Evolutionary conservation across 129 eudicot species (phyloP).

Genomic region (Flaveria robusta): DNA sequence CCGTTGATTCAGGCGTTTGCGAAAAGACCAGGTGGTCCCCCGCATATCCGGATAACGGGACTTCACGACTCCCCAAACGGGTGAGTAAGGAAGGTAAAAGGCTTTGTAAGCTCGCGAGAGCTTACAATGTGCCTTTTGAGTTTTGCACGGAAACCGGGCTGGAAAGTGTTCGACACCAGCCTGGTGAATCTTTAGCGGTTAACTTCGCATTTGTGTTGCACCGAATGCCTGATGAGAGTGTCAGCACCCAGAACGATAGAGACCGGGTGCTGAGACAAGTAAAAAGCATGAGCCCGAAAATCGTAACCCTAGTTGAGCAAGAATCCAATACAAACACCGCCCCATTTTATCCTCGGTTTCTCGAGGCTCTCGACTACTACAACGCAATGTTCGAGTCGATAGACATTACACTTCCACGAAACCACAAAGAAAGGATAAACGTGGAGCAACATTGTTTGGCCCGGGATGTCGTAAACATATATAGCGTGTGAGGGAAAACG

Average conservation of each 20-base stretch:
- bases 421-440: slow-evolving; percentile 64
- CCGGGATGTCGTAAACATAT: slow-evolving; percentile 71
- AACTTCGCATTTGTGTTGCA: slow-evolving; percentile 76
- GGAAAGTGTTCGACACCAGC: slow-evolving; percentile 37
- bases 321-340: slow-evolving; percentile 83
- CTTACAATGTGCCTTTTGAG: slow-evolving; percentile 69
- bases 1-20: slow-evolving; percentile 84
- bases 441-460: slow-evolving; percentile 84
- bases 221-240: slow-evolving; percentile 87
- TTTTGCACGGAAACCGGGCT: slow-evolving; percentile 46
- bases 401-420: slow-evolving; percentile 66
- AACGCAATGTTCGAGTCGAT: slow-evolving; percentile 84
- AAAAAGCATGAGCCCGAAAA: slow-evolving; percentile 63
- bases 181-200: slow-evolving; percentile 71
- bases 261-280: slow-evolving; percentile 74
- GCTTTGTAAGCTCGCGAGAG: slow-evolving; percentile 58
- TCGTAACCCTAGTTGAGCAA: slow-evolving; percentile 85
- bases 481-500: slow-evolving; percentile 80
- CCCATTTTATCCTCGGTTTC: slow-evolving; percentile 72
- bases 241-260: slow-evolving; percentile 61
- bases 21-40: slow-evolving; percentile 76
- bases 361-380: slow-evolving; percentile 74
- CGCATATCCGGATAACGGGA: slow-evolving; percentile 79
- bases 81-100: slow-evolving; percentile 52
- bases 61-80: slow-evolving; percentile 64